Conservation (phyloP, 2,329 filamentous ascomycete species). For the Stagonosporopsis rhizophila region DNA sequence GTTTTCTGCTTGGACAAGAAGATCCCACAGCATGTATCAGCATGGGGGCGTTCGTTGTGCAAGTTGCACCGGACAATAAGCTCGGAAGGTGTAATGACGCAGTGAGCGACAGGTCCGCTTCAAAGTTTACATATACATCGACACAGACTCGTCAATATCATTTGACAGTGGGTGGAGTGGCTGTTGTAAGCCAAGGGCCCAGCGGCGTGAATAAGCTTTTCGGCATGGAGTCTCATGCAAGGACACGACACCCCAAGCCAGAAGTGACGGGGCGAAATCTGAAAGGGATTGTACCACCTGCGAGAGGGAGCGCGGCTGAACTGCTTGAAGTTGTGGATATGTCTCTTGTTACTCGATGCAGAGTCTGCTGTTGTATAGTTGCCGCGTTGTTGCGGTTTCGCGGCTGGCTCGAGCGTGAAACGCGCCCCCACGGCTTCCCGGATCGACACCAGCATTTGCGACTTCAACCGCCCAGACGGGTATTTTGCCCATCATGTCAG, state of each 20-base stretch:
- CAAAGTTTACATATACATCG: not conserved
- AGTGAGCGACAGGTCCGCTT: not conserved
- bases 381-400: not conserved
- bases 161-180: not conserved
- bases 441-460: not conserved
- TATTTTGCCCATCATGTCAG: conserved; percentile 7
- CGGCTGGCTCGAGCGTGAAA: conserved; percentile 4
- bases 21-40: not conserved
- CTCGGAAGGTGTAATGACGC: not conserved
- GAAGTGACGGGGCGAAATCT: not conserved
- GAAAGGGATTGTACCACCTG: not conserved
- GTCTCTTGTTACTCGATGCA: not conserved
- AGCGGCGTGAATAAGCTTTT: conserved; percentile 6
- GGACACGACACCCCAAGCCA: conserved; percentile 3
- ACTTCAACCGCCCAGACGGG: conserved; percentile 4
- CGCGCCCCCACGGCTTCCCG: not conserved
- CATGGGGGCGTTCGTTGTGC: not conserved
- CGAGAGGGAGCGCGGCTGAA: not conserved
- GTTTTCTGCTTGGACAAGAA: not conserved
- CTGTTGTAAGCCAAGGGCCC: conserved; percentile 9
- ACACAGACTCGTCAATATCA: not conserved
- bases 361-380: not conserved
- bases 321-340: not conserved
- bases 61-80: not conserved
- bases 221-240: conserved; percentile 2